Evolutionary conservation across 306 rosid species (phyloP).

Genomic region (Trifolium subterraneum): DNA sequence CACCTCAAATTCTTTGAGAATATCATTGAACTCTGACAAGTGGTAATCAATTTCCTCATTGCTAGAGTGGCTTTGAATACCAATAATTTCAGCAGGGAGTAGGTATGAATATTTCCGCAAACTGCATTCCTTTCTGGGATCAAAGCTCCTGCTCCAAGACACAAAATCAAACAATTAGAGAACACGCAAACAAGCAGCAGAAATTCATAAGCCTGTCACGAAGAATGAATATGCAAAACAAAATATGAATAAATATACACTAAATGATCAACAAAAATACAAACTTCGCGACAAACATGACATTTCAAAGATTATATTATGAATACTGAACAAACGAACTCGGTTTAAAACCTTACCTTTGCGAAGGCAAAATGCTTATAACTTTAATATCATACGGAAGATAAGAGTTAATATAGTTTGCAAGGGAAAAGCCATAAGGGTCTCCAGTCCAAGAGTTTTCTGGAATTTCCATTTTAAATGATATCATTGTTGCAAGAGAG

Average conservation of each 20-base stretch:
- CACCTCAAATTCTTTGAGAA: slow-evolving; percentile 80
- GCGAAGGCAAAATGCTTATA: slow-evolving; percentile 78
- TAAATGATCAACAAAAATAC: background rate
- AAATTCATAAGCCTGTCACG: slow-evolving; percentile 21
- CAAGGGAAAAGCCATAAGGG: slow-evolving; percentile 74
- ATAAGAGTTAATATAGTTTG: slow-evolving; percentile 62
- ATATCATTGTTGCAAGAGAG: slow-evolving; percentile 79
- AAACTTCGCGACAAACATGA: background rate
- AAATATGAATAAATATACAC: background rate
- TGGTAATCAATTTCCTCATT: slow-evolving; percentile 66
- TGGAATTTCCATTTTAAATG: slow-evolving; percentile 94
- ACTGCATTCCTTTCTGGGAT: slow-evolving; percentile 84
- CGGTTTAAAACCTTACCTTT: slow-evolving; percentile 60
- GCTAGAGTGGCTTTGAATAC: slow-evolving; percentile 63
- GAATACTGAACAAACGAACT: slow-evolving; percentile 14
- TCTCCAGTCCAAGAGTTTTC: slow-evolving; percentile 73
- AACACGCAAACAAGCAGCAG: slow-evolving; percentile 12
- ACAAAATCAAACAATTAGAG: slow-evolving; percentile 34
- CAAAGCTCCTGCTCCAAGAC: slow-evolving; percentile 68
- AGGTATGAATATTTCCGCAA: slow-evolving; percentile 81
- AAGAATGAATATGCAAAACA: slow-evolving; percentile 27
- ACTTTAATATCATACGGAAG: slow-evolving; percentile 79
- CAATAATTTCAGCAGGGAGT: slow-evolving; percentile 83
- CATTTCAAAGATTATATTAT: background rate
- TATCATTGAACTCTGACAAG: slow-evolving; percentile 74